phyloP scores from a whole-genome alignment of 768 basidiomycete species.

The Austroboletus eburneus region DNA sequence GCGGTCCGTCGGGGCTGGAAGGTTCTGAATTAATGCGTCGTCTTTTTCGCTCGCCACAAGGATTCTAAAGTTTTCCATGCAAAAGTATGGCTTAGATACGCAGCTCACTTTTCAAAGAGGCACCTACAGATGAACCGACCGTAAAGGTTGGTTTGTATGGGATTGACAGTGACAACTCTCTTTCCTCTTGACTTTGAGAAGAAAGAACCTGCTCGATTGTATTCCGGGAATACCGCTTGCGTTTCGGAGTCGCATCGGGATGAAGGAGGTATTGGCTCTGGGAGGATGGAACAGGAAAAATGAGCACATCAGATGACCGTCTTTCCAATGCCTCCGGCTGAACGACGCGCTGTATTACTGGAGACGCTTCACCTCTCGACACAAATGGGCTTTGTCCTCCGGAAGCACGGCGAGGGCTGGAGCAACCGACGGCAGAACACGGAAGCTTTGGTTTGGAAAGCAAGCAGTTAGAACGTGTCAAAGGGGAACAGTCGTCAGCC shows the following conservation, averaged over 20 bases:
- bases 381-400: neutral
- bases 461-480: neutral
- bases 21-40: neutral
- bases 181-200: slow-evolving; percentile 33
- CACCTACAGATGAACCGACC: neutral
- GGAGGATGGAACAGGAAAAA: slow-evolving; percentile 25
- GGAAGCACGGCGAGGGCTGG: slow-evolving; percentile 1
- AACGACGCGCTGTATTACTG: neutral
- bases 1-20: slow-evolving; percentile 4
- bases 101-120: slow-evolving; percentile 19
- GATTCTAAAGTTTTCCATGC: neutral
- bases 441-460: slow-evolving; percentile 1
- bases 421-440: neutral
- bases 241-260: slow-evolving; percentile 29
- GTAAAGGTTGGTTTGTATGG: neutral
- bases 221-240: slow-evolving; percentile 31
- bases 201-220: slow-evolving; percentile 21
- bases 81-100: neutral
- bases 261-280: slow-evolving; percentile 33
- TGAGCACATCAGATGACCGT: slow-evolving; percentile 3
- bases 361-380: neutral
- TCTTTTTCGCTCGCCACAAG: neutral
- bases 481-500: slow-evolving; percentile 2
- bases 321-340: slow-evolving; percentile 1
- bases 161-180: slow-evolving; percentile 19